Evolutionary conservation across 257 asterid genomes (phyloP).

Genomic region (Nicotiana undulata): DNA sequence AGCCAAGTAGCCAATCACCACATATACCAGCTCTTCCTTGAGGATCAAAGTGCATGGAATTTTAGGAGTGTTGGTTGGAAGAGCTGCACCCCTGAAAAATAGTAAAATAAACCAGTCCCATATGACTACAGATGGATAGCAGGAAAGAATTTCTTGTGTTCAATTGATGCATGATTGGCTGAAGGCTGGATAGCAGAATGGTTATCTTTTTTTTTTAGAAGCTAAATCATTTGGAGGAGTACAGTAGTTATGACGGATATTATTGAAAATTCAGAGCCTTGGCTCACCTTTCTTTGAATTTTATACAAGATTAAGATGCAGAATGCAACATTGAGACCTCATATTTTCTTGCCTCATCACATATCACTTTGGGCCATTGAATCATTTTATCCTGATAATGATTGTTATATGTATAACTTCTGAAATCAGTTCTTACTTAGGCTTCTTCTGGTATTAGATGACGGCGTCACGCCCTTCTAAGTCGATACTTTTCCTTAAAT

Average conservation of each 20-base stretch:
- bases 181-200: not conserved
- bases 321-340: not conserved
- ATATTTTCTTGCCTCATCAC: not conserved
- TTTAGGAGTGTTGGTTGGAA: conserved; percentile 82
- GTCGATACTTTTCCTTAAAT: not conserved
- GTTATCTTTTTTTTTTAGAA: not conserved
- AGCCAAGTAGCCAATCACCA: conserved; percentile 95
- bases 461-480: not conserved
- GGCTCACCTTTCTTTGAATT: not conserved
- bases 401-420: not conserved
- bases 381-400: not conserved
- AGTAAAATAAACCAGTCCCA: not conserved
- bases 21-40: conserved; percentile 94
- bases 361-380: not conserved
- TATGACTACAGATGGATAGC: not conserved
- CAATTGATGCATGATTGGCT: not conserved
- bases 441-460: not conserved
- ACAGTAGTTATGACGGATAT: not conserved
- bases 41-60: conserved; percentile 88
- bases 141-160: not conserved
- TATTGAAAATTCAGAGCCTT: not conserved
- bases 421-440: not conserved
- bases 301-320: not conserved
- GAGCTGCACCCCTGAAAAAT: conserved; percentile 90
- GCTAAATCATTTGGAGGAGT: not conserved